A percentile compares a stretch with the other conserved stretches of the same genome.
Evolutionary conservation across 2,329 filamentous ascomycete genomes (phyloP).

Genomic region (Cordyceps javanica): DNA sequence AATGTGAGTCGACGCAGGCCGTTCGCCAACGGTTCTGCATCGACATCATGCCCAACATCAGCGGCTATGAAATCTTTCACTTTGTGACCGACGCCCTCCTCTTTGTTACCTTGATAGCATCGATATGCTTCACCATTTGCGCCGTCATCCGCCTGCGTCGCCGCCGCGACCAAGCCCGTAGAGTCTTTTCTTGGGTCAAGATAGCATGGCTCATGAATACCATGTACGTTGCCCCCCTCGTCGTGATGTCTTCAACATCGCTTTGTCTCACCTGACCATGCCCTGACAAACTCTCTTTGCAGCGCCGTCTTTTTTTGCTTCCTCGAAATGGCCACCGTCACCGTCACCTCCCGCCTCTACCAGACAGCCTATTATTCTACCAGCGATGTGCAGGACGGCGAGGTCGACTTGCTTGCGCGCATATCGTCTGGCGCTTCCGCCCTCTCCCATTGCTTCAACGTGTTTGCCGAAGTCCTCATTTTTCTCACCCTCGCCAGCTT

Average conservation of each 20-base stretch:
- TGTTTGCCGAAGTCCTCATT: conserved; percentile 6
- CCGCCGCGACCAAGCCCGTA: conserved; percentile 10
- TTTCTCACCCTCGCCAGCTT: conserved; percentile 15
- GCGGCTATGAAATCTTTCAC: conserved; percentile 11
- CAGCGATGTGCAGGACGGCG: neutral
- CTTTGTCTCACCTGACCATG: neutral
- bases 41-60: neutral
- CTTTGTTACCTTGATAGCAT: conserved; percentile 8
- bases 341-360: neutral
- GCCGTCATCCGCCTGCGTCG: conserved; percentile 2
- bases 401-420: neutral
- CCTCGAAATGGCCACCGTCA: neutral
- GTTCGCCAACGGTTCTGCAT: conserved; percentile 8
- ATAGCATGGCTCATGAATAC: conserved; percentile 3
- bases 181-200: conserved; percentile 13
- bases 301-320: conserved; percentile 4
- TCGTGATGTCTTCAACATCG: neutral
- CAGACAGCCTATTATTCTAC: neutral
- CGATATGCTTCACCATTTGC: conserved; percentile 7
- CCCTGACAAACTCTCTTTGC: neutral
- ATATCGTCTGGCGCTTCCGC: neutral
- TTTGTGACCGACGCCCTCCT: neutral
- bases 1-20: conserved; percentile 8
- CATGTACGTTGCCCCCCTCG: conserved; percentile 9
- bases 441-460: neutral